Conservation (phyloP, 2,329 filamentous ascomycete species). For the Bipolaris bicolor region DNA sequence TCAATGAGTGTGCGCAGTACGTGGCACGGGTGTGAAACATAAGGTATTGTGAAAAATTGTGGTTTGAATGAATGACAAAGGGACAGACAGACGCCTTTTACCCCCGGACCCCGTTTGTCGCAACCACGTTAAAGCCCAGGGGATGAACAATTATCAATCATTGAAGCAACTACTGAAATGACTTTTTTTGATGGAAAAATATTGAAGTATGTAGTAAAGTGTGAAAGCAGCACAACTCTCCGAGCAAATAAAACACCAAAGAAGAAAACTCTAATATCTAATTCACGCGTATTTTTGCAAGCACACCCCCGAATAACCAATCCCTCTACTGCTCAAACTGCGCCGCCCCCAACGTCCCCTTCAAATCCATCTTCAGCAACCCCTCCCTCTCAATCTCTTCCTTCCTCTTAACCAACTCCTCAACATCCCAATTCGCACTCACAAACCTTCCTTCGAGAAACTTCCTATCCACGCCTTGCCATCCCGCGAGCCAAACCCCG, state of each 20-base stretch:
- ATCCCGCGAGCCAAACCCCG: constrained; percentile 34
- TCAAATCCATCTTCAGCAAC: constrained; percentile 24
- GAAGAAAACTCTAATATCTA: not conserved
- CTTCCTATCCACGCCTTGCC: constrained; percentile 22
- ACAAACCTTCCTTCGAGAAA: constrained; percentile 39
- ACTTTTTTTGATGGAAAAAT: not conserved
- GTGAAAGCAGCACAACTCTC: not conserved
- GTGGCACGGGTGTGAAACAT: not conserved
- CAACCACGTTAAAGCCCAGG: too few relatives aligned
- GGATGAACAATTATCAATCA: too few relatives aligned
- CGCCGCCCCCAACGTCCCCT: constrained; percentile 21
- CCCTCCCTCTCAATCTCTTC: constrained; percentile 23
- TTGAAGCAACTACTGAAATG: too few relatives aligned
- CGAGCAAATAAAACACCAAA: not conserved
- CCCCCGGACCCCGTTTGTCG: not conserved
- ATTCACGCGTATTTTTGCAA: not conserved
- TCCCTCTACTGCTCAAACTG: constrained; percentile 13
- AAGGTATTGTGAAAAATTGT: not conserved
- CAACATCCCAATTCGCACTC: constrained; percentile 38
- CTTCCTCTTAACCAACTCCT: constrained; percentile 31
- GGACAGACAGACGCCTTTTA: not conserved
- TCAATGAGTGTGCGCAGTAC: too few relatives aligned
- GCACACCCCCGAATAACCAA: too few relatives aligned
- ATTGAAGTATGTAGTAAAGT: not conserved
- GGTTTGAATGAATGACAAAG: not conserved